phyloP scores from a whole-genome alignment of 1,284 basidiomycete genomes.

The Malassezia globosa region DNA sequence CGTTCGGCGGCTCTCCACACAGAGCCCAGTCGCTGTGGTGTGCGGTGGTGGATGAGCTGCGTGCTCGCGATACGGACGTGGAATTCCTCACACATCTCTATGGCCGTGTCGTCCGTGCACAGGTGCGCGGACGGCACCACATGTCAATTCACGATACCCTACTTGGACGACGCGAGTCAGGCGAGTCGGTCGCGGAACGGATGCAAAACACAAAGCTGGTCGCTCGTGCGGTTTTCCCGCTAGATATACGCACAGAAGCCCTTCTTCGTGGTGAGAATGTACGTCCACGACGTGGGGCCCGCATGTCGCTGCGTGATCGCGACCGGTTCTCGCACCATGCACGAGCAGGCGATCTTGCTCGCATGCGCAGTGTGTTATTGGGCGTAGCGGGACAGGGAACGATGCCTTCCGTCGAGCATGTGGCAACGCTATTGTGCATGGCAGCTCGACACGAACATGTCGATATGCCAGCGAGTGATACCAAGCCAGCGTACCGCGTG shows the following conservation, averaged over 20 bases:
- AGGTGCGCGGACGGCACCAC: conserved; percentile 1
- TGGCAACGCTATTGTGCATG: conserved; percentile 6
- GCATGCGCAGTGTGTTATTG: conserved; percentile 6
- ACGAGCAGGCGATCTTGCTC: neutral
- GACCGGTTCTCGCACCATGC: conserved; percentile 1
- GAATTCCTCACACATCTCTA: neutral
- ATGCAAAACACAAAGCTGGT: neutral
- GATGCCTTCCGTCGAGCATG: conserved; percentile 5
- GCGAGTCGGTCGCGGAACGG: neutral
- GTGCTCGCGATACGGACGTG: neutral
- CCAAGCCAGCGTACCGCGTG: neutral
- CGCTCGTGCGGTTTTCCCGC: neutral
- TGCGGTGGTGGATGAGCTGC: neutral
- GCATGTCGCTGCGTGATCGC: neutral
- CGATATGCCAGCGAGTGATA: neutral
- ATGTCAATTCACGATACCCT: conserved; percentile 2
- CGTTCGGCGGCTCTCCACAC: neutral
- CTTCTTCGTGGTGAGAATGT: neutral
- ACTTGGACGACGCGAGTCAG: too few relatives aligned
- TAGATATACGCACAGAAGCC: neutral
- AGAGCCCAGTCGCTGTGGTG: conserved; percentile 1
- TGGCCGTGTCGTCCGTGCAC: neutral
- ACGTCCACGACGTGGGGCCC: neutral
- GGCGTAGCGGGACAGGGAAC: neutral
- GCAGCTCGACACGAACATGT: conserved; percentile 1